Percentiles rank a stretch among this genome's conserved stretches.
Evolutionary conservation across 1,139 yeast genomes (phyloP).

Genomic region (Saccharomyces hybrid): DNA sequence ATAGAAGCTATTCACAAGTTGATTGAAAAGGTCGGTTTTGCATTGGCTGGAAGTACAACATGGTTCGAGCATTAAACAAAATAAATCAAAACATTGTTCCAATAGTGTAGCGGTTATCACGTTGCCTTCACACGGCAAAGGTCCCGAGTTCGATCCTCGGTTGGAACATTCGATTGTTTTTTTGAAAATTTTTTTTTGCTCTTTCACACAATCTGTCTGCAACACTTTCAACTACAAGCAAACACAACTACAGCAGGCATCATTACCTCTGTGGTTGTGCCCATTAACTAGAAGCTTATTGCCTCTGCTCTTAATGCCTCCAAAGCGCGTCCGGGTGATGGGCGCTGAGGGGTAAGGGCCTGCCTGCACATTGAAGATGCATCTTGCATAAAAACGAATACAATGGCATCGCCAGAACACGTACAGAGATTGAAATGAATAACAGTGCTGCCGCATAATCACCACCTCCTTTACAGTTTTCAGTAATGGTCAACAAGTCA

Average conservation of each 20-base stretch:
- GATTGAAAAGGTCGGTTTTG: too few relatives aligned
- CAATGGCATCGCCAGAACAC: background rate
- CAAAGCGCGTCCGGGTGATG: background rate
- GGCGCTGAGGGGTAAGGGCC: background rate
- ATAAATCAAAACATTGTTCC: slow-evolving; percentile 5
- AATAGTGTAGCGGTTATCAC: slow-evolving; percentile 14
- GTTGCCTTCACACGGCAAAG: too few relatives aligned
- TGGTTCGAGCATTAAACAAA: too few relatives aligned
- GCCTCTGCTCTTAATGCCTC: background rate
- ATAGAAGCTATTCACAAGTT: too few relatives aligned
- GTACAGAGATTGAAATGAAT: background rate
- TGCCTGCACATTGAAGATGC: background rate
- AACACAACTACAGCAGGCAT: too few relatives aligned
- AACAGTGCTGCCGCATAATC: background rate
- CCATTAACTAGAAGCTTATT: background rate
- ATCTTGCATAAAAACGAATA: background rate
- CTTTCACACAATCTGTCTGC: too few relatives aligned
- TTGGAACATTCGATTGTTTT: slow-evolving; percentile 16
- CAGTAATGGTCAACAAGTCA: slow-evolving; percentile 67
- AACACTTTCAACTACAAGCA: too few relatives aligned
- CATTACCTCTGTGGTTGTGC: background rate
- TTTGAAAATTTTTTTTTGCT: slow-evolving; percentile 14
- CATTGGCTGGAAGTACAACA: too few relatives aligned
- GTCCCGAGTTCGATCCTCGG: too few relatives aligned
- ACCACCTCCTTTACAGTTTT: background rate